Evolutionary conservation across 257 asterid genomes (phyloP).

Genomic region (Phtheirospermum japonicum): DNA sequence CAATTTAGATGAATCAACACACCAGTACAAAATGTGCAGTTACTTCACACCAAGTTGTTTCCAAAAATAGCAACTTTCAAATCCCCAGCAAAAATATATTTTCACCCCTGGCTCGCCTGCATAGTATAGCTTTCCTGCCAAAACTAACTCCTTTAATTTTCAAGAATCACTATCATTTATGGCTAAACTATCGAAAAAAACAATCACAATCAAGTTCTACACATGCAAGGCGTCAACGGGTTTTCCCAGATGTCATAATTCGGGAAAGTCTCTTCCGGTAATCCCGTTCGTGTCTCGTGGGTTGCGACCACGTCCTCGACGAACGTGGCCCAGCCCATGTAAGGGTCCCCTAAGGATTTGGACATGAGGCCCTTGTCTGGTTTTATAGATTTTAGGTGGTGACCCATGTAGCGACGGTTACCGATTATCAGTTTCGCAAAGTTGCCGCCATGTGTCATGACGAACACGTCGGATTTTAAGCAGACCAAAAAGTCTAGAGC

Average conservation of each 20-base stretch:
- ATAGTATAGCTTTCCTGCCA: too few species aligned
- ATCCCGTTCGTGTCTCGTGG: slow-evolving; percentile 88
- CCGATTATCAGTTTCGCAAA: slow-evolving; percentile 93
- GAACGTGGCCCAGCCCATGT: slow-evolving; percentile 97
- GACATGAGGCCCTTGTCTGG: slow-evolving; percentile 98
- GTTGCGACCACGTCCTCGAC: slow-evolving; percentile 83
- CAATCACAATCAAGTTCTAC: slow-evolving; percentile 55
- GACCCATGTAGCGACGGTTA: slow-evolving; percentile 84
- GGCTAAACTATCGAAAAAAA: too few species aligned
- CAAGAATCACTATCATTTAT: too few species aligned
- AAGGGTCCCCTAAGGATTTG: slow-evolving; percentile 97
- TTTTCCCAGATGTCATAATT: slow-evolving; percentile 98
- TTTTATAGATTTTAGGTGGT: slow-evolving; percentile 82
- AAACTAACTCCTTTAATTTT: too few species aligned
- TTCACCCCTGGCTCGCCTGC: too few species aligned
- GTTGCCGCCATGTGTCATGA: slow-evolving; percentile 98
- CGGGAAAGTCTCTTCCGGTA: slow-evolving; percentile 97
- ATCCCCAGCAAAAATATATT: too few species aligned
- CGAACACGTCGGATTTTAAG: slow-evolving; percentile 91
- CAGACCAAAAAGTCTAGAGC: slow-evolving; percentile 99
- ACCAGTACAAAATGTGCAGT: too few species aligned
- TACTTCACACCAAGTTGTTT: too few species aligned
- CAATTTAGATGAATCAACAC: too few species aligned
- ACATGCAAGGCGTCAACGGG: slow-evolving; percentile 97
- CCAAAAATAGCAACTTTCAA: too few species aligned